Base-by-base conservation (phyloP, 2,329 filamentous ascomycete species). In the Stagonosporopsis vannaccii region DNA sequence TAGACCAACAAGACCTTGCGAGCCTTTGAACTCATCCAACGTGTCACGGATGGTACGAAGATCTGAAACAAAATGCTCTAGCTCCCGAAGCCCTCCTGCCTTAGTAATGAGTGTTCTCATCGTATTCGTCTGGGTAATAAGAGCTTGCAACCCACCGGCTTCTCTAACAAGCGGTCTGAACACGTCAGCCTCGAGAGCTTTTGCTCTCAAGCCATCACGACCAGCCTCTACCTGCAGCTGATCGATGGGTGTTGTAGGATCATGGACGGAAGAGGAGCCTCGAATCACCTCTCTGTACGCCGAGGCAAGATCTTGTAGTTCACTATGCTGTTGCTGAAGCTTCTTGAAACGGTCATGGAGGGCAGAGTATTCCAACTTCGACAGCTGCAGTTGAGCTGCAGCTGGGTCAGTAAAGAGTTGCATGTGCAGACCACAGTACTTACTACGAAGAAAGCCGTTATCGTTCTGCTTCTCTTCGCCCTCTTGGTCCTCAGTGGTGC, bases 151-250 rank as follows among this genome's bases (percentile, higher is more conserved):
- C 15, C 63, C 61, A 11, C 63, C 63, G 33, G 59, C 58, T 25
- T 63, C 59, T 26, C 46, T 51, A 13, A 66, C 43, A 19, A 61
- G 40, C 11, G 63, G 56, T 23, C 57, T 59, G 39, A 66, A 43
- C 6, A 53, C 25, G 32, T 65, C 56, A 17, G 54, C 54, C 51
- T 65, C 56, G 13, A 61, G 58, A 5, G 63, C 63, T 45, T 62
- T 65, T 23, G 58, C 56, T 30, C 58, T 58, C 26, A 66, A 32
- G 33, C 61, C 60, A 28, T 59, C 54, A 45, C 32, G 40, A 20
- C 58, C 61, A 40, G 60, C 60, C 30, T 65, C 62, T 4, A 51
- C 50, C 19, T 52, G 60, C 30, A 66, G 52, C 40, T 66, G 60
- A 2, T 60, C 48, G 33, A 65, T 53, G 23, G 54, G 54, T 5